Base-by-base conservation (phyloP, 306 rosid genomes). In the Rubus idaeus region DNA sequence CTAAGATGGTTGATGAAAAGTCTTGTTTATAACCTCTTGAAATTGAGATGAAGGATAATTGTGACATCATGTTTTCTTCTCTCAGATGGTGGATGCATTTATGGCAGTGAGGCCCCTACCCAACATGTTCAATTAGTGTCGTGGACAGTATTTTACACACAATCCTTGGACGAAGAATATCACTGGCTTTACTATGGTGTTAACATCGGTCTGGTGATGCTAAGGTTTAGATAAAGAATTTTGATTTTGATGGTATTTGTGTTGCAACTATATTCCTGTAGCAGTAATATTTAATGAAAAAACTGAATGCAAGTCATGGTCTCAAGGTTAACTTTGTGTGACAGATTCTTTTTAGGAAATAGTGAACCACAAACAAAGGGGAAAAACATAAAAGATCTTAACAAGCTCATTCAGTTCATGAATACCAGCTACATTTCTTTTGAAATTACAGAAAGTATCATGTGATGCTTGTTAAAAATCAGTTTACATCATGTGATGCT, bases 31-130 rank as follows among this genome's bases (percentile, higher is more conserved):
- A 12, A 14, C 11, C 7, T 35, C 20, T 16, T 37, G 44, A 30
- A 63, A 18, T 20, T 56, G 30, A 37, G 35, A 35, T 62, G 6
- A 35, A 12, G 10, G 49, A 8, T 65, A 40, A 41, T 1, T 66
- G 26, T 66, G 41, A n/a, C 17, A 40, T 18, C 1, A 18, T 42
- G 8, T 66, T 7, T 64, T 18, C 35, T 66, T 80, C 21, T 30
- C 75, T 35, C 93, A 91, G 97, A 89, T 91, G 97, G 98, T 93
- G 74, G 97, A 91, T 75, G 98, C 97, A 42, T 91, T 91, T 72
- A 93, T 93, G 98, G 93, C 97, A 1, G 86, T 91, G 37, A 87
- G 97, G 79, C 97, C 96, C 49, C 92, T 93, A 63, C 92, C 96
- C 17, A 84, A 83, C 76, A 90, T 92, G 96, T 92, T 92, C 78